Conservation (phyloP, 139 green algal genomes). For the Chlamydomonas applanata region DNA sequence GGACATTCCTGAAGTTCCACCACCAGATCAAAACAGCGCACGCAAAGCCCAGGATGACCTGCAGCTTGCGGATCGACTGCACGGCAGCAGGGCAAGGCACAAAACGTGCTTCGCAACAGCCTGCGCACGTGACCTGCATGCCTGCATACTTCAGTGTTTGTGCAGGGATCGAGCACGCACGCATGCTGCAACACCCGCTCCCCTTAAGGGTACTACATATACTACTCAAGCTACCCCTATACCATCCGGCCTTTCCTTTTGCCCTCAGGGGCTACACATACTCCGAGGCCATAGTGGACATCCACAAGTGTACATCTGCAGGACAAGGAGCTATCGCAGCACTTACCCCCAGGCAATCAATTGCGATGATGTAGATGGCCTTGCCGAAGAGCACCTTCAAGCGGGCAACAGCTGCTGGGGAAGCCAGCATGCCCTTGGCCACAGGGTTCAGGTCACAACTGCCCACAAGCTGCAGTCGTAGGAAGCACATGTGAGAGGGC, state of each 20-base stretch:
- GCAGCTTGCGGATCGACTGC: background rate
- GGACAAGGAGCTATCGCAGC: too few relatives aligned
- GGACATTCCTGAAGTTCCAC: background rate
- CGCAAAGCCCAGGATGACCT: background rate
- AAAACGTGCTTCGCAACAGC: background rate
- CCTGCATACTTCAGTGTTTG: too few relatives aligned
- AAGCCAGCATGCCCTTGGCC: slow-evolving; percentile 15
- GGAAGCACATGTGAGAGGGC: too few relatives aligned
- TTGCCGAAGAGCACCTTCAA: slow-evolving; percentile 12
- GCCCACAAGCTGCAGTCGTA: slow-evolving; percentile 1
- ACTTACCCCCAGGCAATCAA: background rate
- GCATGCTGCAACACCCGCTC: too few relatives aligned
- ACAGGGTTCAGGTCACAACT: slow-evolving; percentile 27
- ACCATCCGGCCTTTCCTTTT: too few relatives aligned
- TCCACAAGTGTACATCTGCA: too few relatives aligned
- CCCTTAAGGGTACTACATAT: too few relatives aligned
- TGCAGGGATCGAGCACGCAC: too few relatives aligned
- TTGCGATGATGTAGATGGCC: slow-evolving; percentile 7
- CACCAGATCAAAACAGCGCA: background rate
- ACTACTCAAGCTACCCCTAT: too few relatives aligned
- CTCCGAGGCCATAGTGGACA: too few relatives aligned
- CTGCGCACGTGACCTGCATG: too few relatives aligned
- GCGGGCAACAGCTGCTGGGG: slow-evolving; percentile 10
- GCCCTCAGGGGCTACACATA: too few relatives aligned
- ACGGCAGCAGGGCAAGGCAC: background rate